These are phyloP conservation scores for Entomortierella parvispora DNA, from an alignment of 192 early-diverging fungal genomes.

Conservation along the genomic window DNA sequence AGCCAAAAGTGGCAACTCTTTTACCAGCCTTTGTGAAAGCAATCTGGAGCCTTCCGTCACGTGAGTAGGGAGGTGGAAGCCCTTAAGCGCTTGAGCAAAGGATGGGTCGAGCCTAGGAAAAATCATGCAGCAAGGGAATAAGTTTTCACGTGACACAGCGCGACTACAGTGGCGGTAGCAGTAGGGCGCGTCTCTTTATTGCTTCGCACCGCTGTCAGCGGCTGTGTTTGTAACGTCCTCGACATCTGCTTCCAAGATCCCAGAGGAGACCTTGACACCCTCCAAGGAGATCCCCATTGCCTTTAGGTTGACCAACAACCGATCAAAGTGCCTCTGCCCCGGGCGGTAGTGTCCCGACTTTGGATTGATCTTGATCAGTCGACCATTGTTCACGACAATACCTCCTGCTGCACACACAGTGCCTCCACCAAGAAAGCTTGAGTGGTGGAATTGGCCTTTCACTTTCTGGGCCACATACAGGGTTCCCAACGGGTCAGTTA, in stretches of 20 bases:
- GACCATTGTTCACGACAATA: conserved; percentile 39
- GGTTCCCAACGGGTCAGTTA: conserved; percentile 39
- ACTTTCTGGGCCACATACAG: conserved; percentile 52
- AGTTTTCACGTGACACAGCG: too few species aligned
- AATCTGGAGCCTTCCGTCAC: too few species aligned
- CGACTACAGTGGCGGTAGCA: conserved; percentile 12
- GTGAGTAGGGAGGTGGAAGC: too few species aligned
- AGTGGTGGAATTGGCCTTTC: conserved; percentile 58
- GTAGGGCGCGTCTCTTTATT: background rate
- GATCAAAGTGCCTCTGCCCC: conserved; percentile 48
- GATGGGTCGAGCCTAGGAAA: too few species aligned
- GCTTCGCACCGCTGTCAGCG: background rate
- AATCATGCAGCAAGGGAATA: too few species aligned
- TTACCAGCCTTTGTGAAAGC: too few species aligned
- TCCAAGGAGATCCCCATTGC: conserved; percentile 33
- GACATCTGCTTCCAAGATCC: conserved; percentile 16
- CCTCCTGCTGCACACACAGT: conserved; percentile 54
- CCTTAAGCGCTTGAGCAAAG: too few species aligned
- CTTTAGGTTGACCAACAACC: conserved; percentile 22
- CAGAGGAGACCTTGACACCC: conserved; percentile 29
- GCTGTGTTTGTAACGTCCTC: background rate
- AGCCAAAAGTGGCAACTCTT: too few species aligned
- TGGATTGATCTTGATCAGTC: conserved; percentile 53
- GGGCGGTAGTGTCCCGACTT: conserved; percentile 59
- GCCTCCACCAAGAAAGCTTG: conserved; percentile 53